Evolutionary conservation across 1,284 basidiomycete species (phyloP), one percentile per base, ranked within the genome.

Genomic region (Moesziomyces parantarcticus): DNA sequence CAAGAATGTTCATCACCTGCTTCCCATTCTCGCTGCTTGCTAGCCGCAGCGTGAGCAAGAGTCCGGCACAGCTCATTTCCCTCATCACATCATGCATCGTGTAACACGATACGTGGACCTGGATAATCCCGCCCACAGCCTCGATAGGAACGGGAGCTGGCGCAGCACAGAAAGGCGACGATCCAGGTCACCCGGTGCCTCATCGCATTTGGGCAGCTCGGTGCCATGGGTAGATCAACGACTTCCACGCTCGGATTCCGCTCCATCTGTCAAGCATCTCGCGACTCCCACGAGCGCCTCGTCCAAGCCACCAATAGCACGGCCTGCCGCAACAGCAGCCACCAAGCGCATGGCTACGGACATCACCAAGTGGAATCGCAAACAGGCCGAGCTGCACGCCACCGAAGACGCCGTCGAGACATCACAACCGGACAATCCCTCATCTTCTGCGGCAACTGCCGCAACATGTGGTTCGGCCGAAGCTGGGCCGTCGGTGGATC

Each of bases 311-410:
- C 22, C 26, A 3, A 18, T 51, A 2, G 5, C 44, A 4, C 57
- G 45, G 26, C 10, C 16, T 2, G 22, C 44, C 5, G 39, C 49
- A 2, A 63, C 56, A 32, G 69, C 69, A 11, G 26, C 59, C 1
- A 72, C 3, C 44, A 66, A 66, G 34, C 58, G 67, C 13, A 42
- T 65, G 22, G 71, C 62, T 16, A 51, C 40, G 6, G 53, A 74
- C 49, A 74, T 74, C 22, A 58, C 66, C 0, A 58, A 54, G 26
- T 74, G 71, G 71, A 74, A 69, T 48, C 61, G 50, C 36, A 74
- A 65, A 46, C 71, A 66, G n/a, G 56, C 52, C 36, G 65, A 74
- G 32, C 29, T 74, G 43, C 70, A 68, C n/a, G 49, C 53, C 18
- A 45, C 10, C 25, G 49, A 49, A 21, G 2, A 16, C 13, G 6